Percentiles rank a stretch among this genome's conserved stretches.
phyloP scores from a whole-genome alignment of 371 early-diverging fungal species.

The Lichtheimia hyalospora region DNA sequence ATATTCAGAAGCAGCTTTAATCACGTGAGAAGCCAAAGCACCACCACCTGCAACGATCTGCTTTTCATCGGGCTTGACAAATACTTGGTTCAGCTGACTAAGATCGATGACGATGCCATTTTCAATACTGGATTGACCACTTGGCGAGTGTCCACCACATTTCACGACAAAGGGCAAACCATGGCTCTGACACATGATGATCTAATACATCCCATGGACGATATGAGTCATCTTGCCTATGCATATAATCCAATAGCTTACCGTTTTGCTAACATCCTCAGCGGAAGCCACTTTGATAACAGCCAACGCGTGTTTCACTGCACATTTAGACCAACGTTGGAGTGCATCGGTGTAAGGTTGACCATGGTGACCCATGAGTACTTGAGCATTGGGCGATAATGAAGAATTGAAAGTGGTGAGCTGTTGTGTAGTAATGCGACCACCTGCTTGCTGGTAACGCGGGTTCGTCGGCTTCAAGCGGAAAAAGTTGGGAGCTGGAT shows the following conservation, averaged over 20 bases:
- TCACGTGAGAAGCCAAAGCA: conserved; percentile 36
- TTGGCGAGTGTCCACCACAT: conserved; percentile 63
- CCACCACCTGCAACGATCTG: conserved; percentile 37
- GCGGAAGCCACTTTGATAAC: conserved; percentile 21
- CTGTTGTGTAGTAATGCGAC: conserved; percentile 20
- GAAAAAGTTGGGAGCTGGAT: conserved; percentile 27
- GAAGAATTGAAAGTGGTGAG: conserved; percentile 21
- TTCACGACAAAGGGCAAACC: conserved; percentile 33
- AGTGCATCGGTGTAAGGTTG: conserved; percentile 18
- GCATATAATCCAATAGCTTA: conserved; percentile 2
- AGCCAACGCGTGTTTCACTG: conserved; percentile 22
- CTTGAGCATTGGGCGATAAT: conserved; percentile 20
- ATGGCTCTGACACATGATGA: conserved; percentile 21
- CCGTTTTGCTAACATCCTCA: conserved; percentile 32
- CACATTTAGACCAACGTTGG: conserved; percentile 26
- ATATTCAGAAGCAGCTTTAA: conserved; percentile 29
- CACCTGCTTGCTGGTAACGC: conserved; percentile 13
- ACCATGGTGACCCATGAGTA: conserved; percentile 21
- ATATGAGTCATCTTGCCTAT: background rate
- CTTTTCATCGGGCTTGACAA: conserved; percentile 26
- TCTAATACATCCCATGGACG: conserved; percentile 16
- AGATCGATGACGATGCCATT: conserved; percentile 45
- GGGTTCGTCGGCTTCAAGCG: conserved; percentile 22
- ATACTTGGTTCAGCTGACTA: conserved; percentile 17
- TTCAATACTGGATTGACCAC: conserved; percentile 42